Evolutionary conservation across 345 rosid species (phyloP).

Genomic region (Excoecaria cochinchinensis): DNA sequence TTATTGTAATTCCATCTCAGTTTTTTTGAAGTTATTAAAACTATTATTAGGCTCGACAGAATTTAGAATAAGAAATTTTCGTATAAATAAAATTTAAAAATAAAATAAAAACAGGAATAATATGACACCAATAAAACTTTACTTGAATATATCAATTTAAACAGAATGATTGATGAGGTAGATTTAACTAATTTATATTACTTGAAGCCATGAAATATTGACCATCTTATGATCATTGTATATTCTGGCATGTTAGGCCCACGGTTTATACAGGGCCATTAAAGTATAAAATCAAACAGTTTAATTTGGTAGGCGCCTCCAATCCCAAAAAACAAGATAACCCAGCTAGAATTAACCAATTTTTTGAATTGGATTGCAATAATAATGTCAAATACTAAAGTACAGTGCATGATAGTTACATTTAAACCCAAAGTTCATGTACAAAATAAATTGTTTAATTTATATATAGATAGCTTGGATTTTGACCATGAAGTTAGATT

Average conservation of each 20-base stretch:
- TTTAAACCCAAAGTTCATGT: conserved; percentile 19
- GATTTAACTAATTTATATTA: no score
- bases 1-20: no score
- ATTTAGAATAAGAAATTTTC: no score
- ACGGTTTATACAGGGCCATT: not conserved
- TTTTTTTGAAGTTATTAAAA: no score
- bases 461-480: not conserved
- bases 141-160: no score
- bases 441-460: not conserved
- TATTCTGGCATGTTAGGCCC: not conserved
- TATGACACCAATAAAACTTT: no score
- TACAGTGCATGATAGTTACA: conserved; percentile 14
- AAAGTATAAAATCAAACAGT: not conserved
- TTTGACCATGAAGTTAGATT: conserved; percentile 22
- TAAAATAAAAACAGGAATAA: no score
- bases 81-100: no score
- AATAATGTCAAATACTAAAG: not conserved
- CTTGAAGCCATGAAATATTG: no score
- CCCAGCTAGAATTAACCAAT: not conserved
- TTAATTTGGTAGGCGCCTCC: not conserved
- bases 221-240: not conserved
- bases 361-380: not conserved
- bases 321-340: not conserved
- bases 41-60: no score
- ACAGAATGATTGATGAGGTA: no score